Evolutionary conservation across 441 rosid genomes (phyloP), one percentile per base, ranked within the genome.

Genomic region (Cnidoscolus chayamansa): DNA sequence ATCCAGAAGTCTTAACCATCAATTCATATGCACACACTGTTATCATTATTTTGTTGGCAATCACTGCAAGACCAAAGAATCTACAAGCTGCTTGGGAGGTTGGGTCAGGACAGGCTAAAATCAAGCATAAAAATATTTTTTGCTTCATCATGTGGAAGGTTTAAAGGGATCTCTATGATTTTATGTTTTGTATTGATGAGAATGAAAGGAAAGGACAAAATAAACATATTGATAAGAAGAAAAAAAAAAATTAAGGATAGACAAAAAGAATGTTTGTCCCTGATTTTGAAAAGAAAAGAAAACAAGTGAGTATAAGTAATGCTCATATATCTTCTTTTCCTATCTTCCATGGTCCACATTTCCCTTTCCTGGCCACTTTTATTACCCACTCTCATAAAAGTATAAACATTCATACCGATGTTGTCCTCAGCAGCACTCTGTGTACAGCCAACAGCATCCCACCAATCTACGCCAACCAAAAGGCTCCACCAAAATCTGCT

Each of bases 401-500:
- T 16, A 25, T 65, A 17, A 68, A 66, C 35, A 67, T 50, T 56
- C 86, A 83, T 83, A 93, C 99, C 98, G 73, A 96, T 92, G 71
- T 92, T 89, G 79, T 92, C 98, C 82, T 96, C 99, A 19, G 98
- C 98, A 77, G 98, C 98, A 90, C 99, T 93, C 81, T 96, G 98
- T n/a, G 99, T 93, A 81, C 97, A 96, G 71, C 99, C 99, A 86
- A 96, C 89, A 74, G 97, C 98, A 77, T 96, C 99, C 98, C 99
- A 93, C 99, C 99, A 96, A 84, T 93, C 98, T 83, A 96, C 99
- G 69, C 98, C 98, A 61, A 96, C 98, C 90, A 93, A 84, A 83
- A 96, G 99, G 82, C 98, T 91, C 99, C 99, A 96, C 99, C 99
- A 96, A 86, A 96, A 96, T 90, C 99, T 96, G 83, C 82, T 78